Conservation (phyloP, 768 basidiomycete species). For the Suillus paluster region DNA sequence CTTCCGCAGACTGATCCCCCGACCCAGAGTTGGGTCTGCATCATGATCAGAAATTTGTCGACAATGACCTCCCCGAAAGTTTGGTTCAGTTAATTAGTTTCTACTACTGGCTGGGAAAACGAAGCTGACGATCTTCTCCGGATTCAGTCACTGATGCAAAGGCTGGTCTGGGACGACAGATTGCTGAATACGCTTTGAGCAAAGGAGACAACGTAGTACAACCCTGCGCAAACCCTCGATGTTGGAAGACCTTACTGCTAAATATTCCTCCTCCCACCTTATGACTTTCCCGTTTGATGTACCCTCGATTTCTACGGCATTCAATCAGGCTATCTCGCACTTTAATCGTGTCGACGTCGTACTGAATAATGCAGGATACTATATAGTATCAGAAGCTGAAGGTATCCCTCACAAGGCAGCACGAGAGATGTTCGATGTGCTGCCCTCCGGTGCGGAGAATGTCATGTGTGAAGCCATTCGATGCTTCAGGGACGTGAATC, state of each 20-base stretch:
- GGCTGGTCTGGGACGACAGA: constrained; percentile 43
- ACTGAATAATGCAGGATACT: constrained; percentile 47
- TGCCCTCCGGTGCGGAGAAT: constrained; percentile 37
- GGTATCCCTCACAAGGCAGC: constrained; percentile 81
- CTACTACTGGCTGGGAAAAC: not conserved
- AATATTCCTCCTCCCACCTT: constrained; percentile 39
- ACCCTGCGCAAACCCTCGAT: constrained; percentile 46
- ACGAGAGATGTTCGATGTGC: constrained; percentile 54
- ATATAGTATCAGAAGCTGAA: constrained; percentile 62
- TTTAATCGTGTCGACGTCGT: constrained; percentile 51
- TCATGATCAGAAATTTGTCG: constrained; percentile 9
- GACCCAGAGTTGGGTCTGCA: not conserved
- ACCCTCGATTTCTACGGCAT: constrained; percentile 39
- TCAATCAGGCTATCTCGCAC: constrained; percentile 33
- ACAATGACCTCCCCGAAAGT: constrained; percentile 15
- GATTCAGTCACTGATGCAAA: constrained; percentile 46
- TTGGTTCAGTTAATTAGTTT: constrained; percentile 25
- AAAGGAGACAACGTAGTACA: constrained; percentile 48
- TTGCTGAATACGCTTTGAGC: constrained; percentile 39
- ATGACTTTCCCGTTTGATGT: constrained; percentile 49
- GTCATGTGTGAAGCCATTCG: constrained; percentile 38
- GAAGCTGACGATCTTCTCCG: not conserved
- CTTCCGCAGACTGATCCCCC: not conserved
- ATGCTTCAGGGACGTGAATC: constrained; percentile 43
- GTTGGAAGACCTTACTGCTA: constrained; percentile 33